These are phyloP conservation scores for Ambispora gerdemannii DNA, from an alignment of 192 early-diverging fungal species.

Conservation along the genomic window DNA sequence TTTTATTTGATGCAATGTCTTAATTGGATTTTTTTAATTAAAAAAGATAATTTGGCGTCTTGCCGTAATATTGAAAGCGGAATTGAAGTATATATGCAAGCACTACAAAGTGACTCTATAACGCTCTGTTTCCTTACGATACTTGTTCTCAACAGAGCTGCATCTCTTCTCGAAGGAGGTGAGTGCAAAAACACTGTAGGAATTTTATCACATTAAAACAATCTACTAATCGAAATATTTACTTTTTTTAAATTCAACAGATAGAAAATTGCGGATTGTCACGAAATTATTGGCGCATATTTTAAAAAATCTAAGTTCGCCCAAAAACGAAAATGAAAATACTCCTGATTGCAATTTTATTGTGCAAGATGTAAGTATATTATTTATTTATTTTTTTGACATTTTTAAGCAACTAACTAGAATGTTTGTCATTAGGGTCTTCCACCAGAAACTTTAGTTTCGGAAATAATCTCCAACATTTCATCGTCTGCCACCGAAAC, in stretches of 20 bases:
- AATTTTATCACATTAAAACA: too few species aligned
- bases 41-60: slow-evolving; percentile 27
- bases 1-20: too few species aligned
- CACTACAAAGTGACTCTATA: slow-evolving; percentile 31
- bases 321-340: slow-evolving; percentile 30
- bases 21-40: background rate
- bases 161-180: slow-evolving; percentile 23
- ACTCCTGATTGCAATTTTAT: slow-evolving; percentile 30
- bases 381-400: background rate
- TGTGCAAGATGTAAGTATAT: slow-evolving; percentile 31
- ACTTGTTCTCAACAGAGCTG: slow-evolving; percentile 41
- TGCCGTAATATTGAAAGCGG: slow-evolving; percentile 24
- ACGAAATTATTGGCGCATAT: too few species aligned
- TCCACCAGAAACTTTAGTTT: background rate
- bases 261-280: too few species aligned
- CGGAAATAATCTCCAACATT: background rate
- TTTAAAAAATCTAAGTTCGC: too few species aligned
- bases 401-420: background rate
- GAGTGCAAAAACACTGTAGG: slow-evolving; percentile 30
- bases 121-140: slow-evolving; percentile 37
- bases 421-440: background rate
- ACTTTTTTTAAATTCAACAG: too few species aligned
- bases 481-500: slow-evolving; percentile 12
- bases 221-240: too few species aligned
- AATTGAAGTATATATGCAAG: slow-evolving; percentile 38